Base-by-base conservation (phyloP, 192 early-diverging fungal species). In the Dispira simplex region DNA sequence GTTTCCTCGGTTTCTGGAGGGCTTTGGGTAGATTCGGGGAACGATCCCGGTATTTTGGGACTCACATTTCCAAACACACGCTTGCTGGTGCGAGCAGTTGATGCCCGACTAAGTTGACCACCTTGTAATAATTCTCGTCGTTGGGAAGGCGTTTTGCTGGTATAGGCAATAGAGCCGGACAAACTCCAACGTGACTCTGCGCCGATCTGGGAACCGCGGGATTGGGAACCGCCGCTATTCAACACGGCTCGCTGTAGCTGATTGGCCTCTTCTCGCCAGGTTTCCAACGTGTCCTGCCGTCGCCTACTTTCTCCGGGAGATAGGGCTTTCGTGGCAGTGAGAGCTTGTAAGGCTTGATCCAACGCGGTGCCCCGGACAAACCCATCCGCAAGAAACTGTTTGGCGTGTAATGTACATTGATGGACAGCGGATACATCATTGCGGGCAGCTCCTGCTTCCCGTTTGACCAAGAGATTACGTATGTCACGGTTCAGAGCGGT, bases 1-100 rank as follows among this genome's bases (percentile, higher is more conserved):
- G 93, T 94, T 68, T 80, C 72, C 49, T 87, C 83, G 23, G 92
- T 93, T 70, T 95, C 90, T 46, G 79, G 75, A 1, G 84, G 76
- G 6, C 32, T 4, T 67, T 72, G 46, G 18, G 45, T 58, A 3
- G 55, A 57, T 0, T 16, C 18, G 18, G 60, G 72, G 48, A 23
- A 23, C 48, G 48, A 51, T 39, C 32, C 32, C 6, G 32, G 32
- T 39, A 39, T 39, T 23, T 20, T 20, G 47, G 69, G 65, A 46
- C 74, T 74, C 44, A 66, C 74, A 63, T 84, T 83, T 32, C 90
- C 90, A 77, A 92, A 92, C 28, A 84, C 79, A 27, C 87, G 79
- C 48, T 79, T 70, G 48, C 73, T 72, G 52, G 70, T 70, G 2
- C 74, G 63, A 0, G 70, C 63, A 26, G 64, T 63, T 8, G 25